Evolutionary conservation across 805 yeast species (phyloP).

Genomic region (Jamesozyma spencerorum): DNA sequence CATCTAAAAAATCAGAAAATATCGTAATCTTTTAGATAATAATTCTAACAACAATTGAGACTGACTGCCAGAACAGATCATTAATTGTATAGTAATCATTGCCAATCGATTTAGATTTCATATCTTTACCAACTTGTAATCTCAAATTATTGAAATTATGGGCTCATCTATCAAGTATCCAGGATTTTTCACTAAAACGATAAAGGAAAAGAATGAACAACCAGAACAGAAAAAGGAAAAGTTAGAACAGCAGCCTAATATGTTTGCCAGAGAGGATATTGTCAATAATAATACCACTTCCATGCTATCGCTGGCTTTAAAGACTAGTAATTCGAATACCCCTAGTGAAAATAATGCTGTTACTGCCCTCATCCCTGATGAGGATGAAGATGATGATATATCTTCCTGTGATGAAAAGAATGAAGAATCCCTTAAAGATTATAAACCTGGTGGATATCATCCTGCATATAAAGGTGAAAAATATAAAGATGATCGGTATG

Average conservation of each 20-base stretch:
- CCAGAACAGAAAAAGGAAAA: not conserved
- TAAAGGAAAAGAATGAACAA: not conserved
- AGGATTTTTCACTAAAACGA: slow-evolving; percentile 2
- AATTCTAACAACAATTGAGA: too few species aligned
- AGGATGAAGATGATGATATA: slow-evolving; percentile 25
- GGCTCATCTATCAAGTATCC: slow-evolving; percentile 5
- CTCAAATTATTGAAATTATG: not conserved
- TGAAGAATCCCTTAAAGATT: slow-evolving; percentile 83
- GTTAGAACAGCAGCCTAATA: not conserved
- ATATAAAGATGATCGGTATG: slow-evolving; percentile 67
- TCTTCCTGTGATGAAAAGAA: slow-evolving; percentile 38
- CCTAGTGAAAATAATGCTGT: not conserved
- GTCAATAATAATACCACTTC: slow-evolving; percentile 6
- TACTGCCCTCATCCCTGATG: not conserved
- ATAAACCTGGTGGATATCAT: slow-evolving; percentile 90
- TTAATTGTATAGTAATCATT: too few species aligned
- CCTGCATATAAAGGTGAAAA: slow-evolving; percentile 85
- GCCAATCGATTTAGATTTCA: too few species aligned
- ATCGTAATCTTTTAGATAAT: too few species aligned
- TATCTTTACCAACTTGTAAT: not conserved
- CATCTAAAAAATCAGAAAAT: too few species aligned
- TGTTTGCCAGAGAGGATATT: slow-evolving; percentile 2
- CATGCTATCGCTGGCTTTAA: slow-evolving; percentile 22
- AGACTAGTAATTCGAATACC: slow-evolving; percentile 6
- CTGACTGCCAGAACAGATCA: too few species aligned